Evolutionary conservation across 1,284 basidiomycete species (phyloP).

Genomic region (Fomitopsis betulina): DNA sequence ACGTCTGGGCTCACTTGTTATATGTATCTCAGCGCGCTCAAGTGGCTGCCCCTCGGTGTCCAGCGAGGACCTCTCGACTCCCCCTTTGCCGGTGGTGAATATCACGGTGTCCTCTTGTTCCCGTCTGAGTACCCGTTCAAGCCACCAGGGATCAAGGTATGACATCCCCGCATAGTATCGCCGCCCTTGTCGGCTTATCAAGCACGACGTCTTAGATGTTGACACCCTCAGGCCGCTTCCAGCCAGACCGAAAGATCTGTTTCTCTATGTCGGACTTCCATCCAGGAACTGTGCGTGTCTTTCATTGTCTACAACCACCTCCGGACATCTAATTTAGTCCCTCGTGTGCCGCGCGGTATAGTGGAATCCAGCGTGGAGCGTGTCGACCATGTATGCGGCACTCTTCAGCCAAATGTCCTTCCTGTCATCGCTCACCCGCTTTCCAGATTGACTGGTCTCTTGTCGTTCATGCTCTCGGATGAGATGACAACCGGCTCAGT

Average conservation of each 20-base stretch:
- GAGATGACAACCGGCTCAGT: slow-evolving; percentile 96
- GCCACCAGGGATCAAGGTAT: slow-evolving; percentile 91
- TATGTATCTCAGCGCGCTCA: slow-evolving; percentile 8
- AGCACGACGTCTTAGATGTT: slow-evolving; percentile 59
- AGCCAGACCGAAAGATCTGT: slow-evolving; percentile 92
- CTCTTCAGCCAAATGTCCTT: neutral
- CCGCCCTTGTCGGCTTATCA: slow-evolving; percentile 2
- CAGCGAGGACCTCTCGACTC: slow-evolving; percentile 93
- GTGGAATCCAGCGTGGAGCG: slow-evolving; percentile 95
- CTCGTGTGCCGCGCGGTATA: slow-evolving; percentile 23
- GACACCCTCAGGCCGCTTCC: slow-evolving; percentile 91
- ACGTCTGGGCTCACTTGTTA: slow-evolving; percentile 18
- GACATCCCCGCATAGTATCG: slow-evolving; percentile 13
- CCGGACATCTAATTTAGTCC: slow-evolving; percentile 1
- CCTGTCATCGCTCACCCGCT: slow-evolving; percentile 9
- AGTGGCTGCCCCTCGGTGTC: slow-evolving; percentile 7
- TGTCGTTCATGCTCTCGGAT: slow-evolving; percentile 95
- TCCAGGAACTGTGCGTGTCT: slow-evolving; percentile 71
- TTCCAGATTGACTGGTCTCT: slow-evolving; percentile 82
- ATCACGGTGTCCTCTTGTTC: slow-evolving; percentile 85
- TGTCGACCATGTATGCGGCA: slow-evolving; percentile 77
- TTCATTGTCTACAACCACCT: neutral
- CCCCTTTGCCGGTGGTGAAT: slow-evolving; percentile 90
- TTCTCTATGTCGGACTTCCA: slow-evolving; percentile 97
- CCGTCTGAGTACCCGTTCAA: slow-evolving; percentile 94